Base-by-base conservation (phyloP, 2,329 filamentous ascomycete genomes). In the Paracorniculantispora psalliotae region DNA sequence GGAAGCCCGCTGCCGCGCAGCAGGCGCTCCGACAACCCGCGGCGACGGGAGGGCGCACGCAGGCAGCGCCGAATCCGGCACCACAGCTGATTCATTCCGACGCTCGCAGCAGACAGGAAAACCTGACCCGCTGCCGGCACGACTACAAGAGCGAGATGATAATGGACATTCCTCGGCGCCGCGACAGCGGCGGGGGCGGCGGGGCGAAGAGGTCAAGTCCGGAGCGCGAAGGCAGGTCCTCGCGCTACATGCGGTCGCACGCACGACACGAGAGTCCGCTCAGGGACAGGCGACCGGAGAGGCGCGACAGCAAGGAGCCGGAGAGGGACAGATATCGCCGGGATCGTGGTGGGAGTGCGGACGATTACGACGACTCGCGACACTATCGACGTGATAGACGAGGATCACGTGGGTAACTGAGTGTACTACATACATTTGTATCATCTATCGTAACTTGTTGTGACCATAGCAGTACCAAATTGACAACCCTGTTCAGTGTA, bases 1-100 rank as follows among this genome's bases (percentile, higher is more conserved):
- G 69, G 69, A 57, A 63, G n/a, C 65, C 19, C 15, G 46, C 25
- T 9, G 21, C 19, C 44, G n/a, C 26, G n/a, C n/a, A n/a, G n/a
- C n/a, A n/a, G n/a, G n/a, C 25, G 47, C 28, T 23, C 46, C 4
- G 43, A 50, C 44, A 28, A 33, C 12, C 25, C n/a, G 28, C 21
- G 39, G 33, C 39, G 33, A 10, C 35, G 4, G 33, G n/a, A 17
- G 49, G 10, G 19, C 19, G 13, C 4, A 2, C 49, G 3, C 10
- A 39, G 30, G 35, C 10, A n/a, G 17, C 21, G 19, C 33, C 33
- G 25, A 57, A 12, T 26, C 47, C 28, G 9, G 6, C 28, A 7
- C 41, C 19, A 19, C 56, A 48, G 17, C 54, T 59, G 28, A 53
- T 59, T 17, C 48, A 53, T 17, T 47, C 43, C 6, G 49, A 59